Evolutionary conservation across 176 grass and related monocot genomes (phyloP), one percentile per base, ranked within the genome.

Genomic region (Raddia distichophylla): DNA sequence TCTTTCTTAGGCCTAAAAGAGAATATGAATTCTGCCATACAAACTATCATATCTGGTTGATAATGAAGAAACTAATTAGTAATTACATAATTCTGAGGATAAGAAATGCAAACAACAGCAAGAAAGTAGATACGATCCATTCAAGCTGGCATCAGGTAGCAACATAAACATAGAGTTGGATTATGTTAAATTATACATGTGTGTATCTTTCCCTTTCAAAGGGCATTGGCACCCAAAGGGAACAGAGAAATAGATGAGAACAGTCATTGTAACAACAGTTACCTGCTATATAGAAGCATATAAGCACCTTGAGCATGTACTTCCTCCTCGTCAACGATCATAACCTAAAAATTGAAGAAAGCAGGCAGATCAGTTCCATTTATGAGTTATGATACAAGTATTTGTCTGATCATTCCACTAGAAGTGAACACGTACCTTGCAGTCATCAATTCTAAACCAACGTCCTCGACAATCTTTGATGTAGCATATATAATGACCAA

Each of bases 401-500:
- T 78, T 40, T 53, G 47, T 64, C 51, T 69, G 10, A 20, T 74
- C 50, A 84, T 62, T 45, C 50, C 12, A 80, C 27, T 60, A 84
- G 73, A 75, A 8, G 64, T 11, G 40, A 84, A 83, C 50, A 76
- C 18, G 65, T 89, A 99, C 97, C 97, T 99, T 96, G 86, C 93
- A 93, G 84, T 99, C 97, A 85, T 99, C 97, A 60, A 93, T 82
- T 76, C 84, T 89, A 60, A 89, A 93, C 97, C 97, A 99, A 43
- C 50, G 75, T 45, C 87, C 93, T 78, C 66, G 71, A 59, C 66
- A 81, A 70, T 84, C 83, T 91, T 93, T 99, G 46, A 88, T 96
- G 70, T 90, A 99, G 78, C 97, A 99, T 90, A 99, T 91, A 84
- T 99, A 99, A 68, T 99, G 97, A 5, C 97, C 97, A 90, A 99